Evolutionary conservation across 2,329 filamentous ascomycete genomes (phyloP), one percentile per base, ranked within the genome.

Genomic region (Ophiobolus disseminans): DNA sequence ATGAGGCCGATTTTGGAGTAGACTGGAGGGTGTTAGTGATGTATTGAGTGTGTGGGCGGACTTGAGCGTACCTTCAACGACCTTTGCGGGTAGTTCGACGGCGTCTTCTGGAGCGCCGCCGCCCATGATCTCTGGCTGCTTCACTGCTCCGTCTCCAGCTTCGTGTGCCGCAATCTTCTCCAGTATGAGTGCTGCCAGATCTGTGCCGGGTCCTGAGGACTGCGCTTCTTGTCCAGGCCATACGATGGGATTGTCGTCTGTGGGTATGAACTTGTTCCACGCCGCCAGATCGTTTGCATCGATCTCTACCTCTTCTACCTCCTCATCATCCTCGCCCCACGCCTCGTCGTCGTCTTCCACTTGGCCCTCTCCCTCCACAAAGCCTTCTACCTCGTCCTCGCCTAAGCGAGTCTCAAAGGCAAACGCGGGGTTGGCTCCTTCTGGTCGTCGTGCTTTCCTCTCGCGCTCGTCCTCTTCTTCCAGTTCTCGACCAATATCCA

Each of bases 81-180:
- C 91, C 76, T 96, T 97, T 34, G 87, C 87, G 2, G 91, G 91
- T 41, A 99, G 80, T 69, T 96, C 89, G 39, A 91, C 86, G 16
- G 91, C 89, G 53, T 96, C 92, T 57, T 94, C 89, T 1, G 85
- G 82, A 0, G 82, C 73, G 14, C 81, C 82, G 44, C 84, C 79
- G 25, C 81, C 83, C 50, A 78, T 74, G 43, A 81, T 75, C 20
- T 73, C 70, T 25, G 68, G 63, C 19, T 75, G 70, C 35, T 75
- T 79, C 25, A 77, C 63, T 20, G 60, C 63, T 21, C 74, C 79
- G 57, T 87, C 80, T 23, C 81, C 81, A 3, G 90, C 88, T 77
- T 99, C 94, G 65, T 95, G 90, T 50, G 89, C 88, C 4, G 91
- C 91, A 68, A 99, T 99, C 76, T 96, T 96, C 68, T 93, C 87